Percentiles rank a stretch among this genome's conserved stretches.
These are phyloP conservation scores for Fraxinus baroniana DNA, from an alignment of 305 asterid species.

Conservation along the genomic window DNA sequence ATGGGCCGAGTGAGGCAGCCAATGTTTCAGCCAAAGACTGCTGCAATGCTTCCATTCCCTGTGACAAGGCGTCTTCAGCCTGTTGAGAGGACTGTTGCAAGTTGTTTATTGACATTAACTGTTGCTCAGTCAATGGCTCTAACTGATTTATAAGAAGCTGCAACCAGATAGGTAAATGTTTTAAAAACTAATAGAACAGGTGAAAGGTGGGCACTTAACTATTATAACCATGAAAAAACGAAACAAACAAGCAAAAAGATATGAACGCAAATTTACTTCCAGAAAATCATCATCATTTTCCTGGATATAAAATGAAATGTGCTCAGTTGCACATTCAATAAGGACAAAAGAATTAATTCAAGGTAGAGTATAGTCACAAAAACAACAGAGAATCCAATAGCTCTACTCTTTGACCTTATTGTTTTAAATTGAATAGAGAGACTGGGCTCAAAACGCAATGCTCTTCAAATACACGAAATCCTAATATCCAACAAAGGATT, in stretches of 20 bases:
- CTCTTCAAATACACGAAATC: background rate
- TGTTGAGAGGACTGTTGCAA: slow-evolving; percentile 69
- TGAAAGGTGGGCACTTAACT: background rate
- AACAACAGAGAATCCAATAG: background rate
- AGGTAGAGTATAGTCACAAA: background rate
- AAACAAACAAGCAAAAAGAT: background rate
- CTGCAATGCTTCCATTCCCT: slow-evolving; percentile 73
- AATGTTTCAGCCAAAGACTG: slow-evolving; percentile 68
- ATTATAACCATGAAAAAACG: background rate
- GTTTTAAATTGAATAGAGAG: background rate
- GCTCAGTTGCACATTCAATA: background rate
- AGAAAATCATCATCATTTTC: background rate
- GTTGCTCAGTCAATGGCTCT: slow-evolving; percentile 74
- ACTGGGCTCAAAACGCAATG: background rate
- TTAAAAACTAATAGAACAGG: background rate
- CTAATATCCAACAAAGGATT: background rate
- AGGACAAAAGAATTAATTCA: background rate
- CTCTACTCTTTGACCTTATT: background rate
- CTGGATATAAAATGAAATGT: background rate
- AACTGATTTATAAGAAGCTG: slow-evolving; percentile 65
- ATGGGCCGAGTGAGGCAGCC: slow-evolving; percentile 61
- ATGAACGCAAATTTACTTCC: background rate
- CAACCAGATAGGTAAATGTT: slow-evolving; percentile 17
- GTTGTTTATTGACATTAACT: slow-evolving; percentile 53
- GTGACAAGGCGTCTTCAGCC: slow-evolving; percentile 66